Evolutionary conservation across 345 rosid genomes (phyloP).

Genomic region (Moricandia moricandioides): DNA sequence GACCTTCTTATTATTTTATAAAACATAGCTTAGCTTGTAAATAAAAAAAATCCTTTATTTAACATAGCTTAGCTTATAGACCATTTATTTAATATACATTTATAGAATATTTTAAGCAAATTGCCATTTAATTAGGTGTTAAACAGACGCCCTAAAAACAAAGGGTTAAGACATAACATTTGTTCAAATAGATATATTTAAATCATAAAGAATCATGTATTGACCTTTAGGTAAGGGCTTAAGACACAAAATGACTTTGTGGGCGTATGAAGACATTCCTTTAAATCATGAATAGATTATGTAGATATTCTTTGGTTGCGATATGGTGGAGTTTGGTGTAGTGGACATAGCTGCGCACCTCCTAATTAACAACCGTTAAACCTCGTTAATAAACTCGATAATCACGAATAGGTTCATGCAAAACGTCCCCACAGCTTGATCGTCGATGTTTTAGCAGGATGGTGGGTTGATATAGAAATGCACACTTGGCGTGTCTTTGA

Average conservation of each 20-base stretch:
- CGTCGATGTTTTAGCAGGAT: slow-evolving; percentile 10
- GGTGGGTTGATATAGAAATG: slow-evolving; percentile 13
- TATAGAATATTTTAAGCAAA: neutral
- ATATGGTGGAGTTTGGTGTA: neutral
- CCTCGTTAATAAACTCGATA: neutral
- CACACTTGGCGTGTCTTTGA: slow-evolving; percentile 11
- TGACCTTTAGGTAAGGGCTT: slow-evolving; percentile 32
- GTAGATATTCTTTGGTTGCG: neutral
- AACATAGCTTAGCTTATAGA: neutral
- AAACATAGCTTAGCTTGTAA: neutral
- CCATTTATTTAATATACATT: neutral
- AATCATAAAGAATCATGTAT: slow-evolving; percentile 2
- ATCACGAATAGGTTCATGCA: slow-evolving; percentile 15
- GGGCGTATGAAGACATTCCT: slow-evolving; percentile 20
- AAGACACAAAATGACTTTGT: slow-evolving; percentile 25
- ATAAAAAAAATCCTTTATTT: neutral
- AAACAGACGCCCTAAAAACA: neutral
- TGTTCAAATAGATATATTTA: neutral
- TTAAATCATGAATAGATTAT: slow-evolving; percentile 3
- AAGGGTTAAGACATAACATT: neutral
- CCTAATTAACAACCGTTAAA: slow-evolving; percentile 1
- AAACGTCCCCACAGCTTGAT: neutral
- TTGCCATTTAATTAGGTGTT: slow-evolving; percentile 1
- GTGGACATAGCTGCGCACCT: neutral
- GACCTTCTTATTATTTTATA: slow-evolving; percentile 1